phyloP scores from a whole-genome alignment of 768 basidiomycete genomes.

The Tylopilus cervinicoccineus region DNA sequence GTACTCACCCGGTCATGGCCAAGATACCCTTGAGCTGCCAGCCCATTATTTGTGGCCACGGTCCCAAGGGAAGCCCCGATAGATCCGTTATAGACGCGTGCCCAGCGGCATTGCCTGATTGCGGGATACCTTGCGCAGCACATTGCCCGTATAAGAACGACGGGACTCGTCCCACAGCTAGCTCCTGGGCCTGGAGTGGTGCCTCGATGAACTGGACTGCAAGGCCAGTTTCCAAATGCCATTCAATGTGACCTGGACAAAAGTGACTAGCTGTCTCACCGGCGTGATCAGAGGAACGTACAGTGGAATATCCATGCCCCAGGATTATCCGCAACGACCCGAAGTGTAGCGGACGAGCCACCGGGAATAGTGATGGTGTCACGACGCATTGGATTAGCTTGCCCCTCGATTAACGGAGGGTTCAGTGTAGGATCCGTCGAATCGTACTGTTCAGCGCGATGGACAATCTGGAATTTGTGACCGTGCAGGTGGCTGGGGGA shows the following conservation, averaged over 20 bases:
- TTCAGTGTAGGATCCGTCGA: slow-evolving; percentile 74
- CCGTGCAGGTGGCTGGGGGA: slow-evolving; percentile 83
- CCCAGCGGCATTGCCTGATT: slow-evolving; percentile 87
- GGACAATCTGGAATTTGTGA: slow-evolving; percentile 80
- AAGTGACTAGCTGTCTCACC: neutral
- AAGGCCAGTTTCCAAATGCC: slow-evolving; percentile 83
- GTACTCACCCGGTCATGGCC: slow-evolving; percentile 66
- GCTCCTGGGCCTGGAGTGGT: slow-evolving; percentile 63
- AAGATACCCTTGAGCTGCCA: slow-evolving; percentile 72
- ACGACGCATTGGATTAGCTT: slow-evolving; percentile 85
- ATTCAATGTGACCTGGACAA: slow-evolving; percentile 70
- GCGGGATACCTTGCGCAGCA: slow-evolving; percentile 48
- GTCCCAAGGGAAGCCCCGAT: slow-evolving; percentile 58
- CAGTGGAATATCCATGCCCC: slow-evolving; percentile 88
- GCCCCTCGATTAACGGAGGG: slow-evolving; percentile 73
- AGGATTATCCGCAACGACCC: slow-evolving; percentile 87
- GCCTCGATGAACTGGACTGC: slow-evolving; percentile 85
- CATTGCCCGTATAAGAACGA: slow-evolving; percentile 70
- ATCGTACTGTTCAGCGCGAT: slow-evolving; percentile 64
- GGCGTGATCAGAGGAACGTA: slow-evolving; percentile 32
- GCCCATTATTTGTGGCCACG: slow-evolving; percentile 67
- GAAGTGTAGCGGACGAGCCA: slow-evolving; percentile 63
- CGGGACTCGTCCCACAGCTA: slow-evolving; percentile 44
- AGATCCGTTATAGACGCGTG: slow-evolving; percentile 66
- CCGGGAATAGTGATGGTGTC: slow-evolving; percentile 83